Evolutionary conservation across 73 alveolate species (phyloP), one percentile per base, ranked within the genome.

Genomic region (Tetrahymena thermophila): DNA sequence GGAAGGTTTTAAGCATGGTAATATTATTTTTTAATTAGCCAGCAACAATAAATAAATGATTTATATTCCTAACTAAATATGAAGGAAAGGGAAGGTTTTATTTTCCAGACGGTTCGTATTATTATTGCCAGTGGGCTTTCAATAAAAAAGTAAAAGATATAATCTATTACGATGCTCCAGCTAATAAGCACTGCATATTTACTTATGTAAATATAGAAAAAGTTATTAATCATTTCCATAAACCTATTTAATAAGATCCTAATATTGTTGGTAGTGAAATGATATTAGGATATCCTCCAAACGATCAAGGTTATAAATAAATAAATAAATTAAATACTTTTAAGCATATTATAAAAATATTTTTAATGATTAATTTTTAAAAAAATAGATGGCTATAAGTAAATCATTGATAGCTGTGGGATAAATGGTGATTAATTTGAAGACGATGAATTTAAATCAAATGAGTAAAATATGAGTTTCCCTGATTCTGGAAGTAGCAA

Each of bases 1-100:
- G 42, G 96, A 94, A 38, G 96, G 96, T 43, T 94, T 85, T 21
- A 94, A 94, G 35, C 96, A 94, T 84, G 96, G 96, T 5, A 84
- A 83, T 1, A n/a, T 19, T 4, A 3, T 71, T 28, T 0, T 71
- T 71, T 23, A 19, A n/a, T 19, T 34, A n/a, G n/a, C n/a, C n/a
- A n/a, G n/a, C n/a, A n/a, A n/a, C n/a, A n/a, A n/a, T 28, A 25
- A 28, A 56, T 25, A 57, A 57, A 57, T 57, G 13, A 15, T 5
- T 43, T 14, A 1, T 11, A 9, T 42, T 42, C 55, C 6, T 9
- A 42, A 9, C 11, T 42, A 23, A 71, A 28, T 71, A 19, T 28
- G 21, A 28, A 71, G 89, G 89, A 28, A 71, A 71, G 25, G 96
- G 96, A 21, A 83, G 96, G 38, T 83, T 94, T 11, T 94, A 94